Percentiles rank a stretch among this genome's conserved stretches.
These are phyloP conservation scores for Pseudonectria buxi DNA, from an alignment of 2,329 filamentous ascomycete genomes.

Conservation along the genomic window DNA sequence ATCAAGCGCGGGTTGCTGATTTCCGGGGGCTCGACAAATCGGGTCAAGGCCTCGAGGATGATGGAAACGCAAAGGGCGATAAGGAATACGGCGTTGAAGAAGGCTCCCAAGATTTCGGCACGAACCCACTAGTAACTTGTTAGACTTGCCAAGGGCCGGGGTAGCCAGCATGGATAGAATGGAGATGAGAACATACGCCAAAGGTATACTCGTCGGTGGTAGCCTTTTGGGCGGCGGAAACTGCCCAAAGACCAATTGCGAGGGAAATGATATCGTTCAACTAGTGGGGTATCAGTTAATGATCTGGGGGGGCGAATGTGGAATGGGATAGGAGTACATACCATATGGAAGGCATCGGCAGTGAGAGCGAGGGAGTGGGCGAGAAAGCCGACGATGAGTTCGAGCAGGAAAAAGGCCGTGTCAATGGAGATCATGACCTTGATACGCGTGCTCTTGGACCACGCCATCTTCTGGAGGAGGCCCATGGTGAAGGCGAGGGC, in stretches of 20 bases:
- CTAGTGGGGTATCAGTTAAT: conserved; percentile 34
- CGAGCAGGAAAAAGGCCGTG: conserved; percentile 80
- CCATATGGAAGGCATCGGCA: conserved; percentile 98
- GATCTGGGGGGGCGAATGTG: conserved; percentile 1
- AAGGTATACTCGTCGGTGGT: conserved; percentile 92
- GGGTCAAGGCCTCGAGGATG: conserved; percentile 87
- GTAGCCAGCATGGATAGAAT: background rate
- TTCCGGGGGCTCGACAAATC: conserved; percentile 84
- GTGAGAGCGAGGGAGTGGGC: conserved; percentile 89
- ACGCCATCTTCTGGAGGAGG: conserved; percentile 55
- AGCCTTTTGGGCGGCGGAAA: conserved; percentile 77
- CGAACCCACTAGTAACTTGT: conserved; percentile 71
- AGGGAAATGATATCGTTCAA: conserved; percentile 97
- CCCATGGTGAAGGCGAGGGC: conserved; percentile 19
- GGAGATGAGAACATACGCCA: conserved; percentile 54
- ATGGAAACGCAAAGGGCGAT: conserved; percentile 95
- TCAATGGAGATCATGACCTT: conserved; percentile 90
- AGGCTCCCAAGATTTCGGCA: conserved; percentile 89
- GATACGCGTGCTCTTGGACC: conserved; percentile 90
- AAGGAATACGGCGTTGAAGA: conserved; percentile 96
- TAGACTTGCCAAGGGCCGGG: conserved; percentile 9
- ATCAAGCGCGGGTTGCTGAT: conserved; percentile 82
- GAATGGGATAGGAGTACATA: conserved; percentile 33
- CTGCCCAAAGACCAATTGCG: conserved; percentile 88
- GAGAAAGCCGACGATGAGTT: conserved; percentile 76